Base-by-base conservation (phyloP, 805 yeast species). In the Kodamaea kaohsiungensis region DNA sequence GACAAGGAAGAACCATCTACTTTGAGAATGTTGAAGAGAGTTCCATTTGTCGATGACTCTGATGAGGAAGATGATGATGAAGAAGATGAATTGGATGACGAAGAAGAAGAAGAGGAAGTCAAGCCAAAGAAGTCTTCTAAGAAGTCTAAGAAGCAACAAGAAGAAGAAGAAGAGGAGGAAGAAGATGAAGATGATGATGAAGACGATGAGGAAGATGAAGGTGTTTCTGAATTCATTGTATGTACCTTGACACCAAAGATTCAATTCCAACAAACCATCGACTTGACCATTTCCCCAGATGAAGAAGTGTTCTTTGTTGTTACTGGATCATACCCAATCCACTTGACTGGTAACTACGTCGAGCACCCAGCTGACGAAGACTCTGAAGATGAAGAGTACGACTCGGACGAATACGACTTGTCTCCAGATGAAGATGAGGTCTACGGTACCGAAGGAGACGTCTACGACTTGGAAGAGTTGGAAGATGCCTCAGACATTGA, bases 251-350 rank as follows among this genome's bases (percentile, higher is more conserved):
- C 96, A 53, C 98, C 99, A 73, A 80, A 86, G 67, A 68, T 81
- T 52, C 90, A 86, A 71, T 88, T 71, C 74, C 99, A 95, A 80
- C 98, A 93, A 81, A 79, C 96, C 53, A 71, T 95, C 54, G 98
- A 95, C 68, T 76, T 95, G 61, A 89, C 96, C 66, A 88, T 95
- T 67, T 82, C 87, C 53, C 96, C 98, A 66, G 93, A 86, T 66
- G 99, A 95, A 78, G 96, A 92, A 68, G 91, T 95, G 58, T 86
- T 80, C 79, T 95, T 95, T 68, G 96, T 91, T 67, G 98, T 89
- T 54, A 88, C 97, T 58, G 99, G 99, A 68, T 91, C 98, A 25
- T 93, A 91, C 79, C 88, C 96, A 61, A 81, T 95, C 61, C 96
- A 93, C 72, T 78, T 95, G 65, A 80, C 89, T 62, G 99, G 99